Evolutionary conservation across 306 rosid genomes (phyloP).

Genomic region (Ziziphus jujuba): DNA sequence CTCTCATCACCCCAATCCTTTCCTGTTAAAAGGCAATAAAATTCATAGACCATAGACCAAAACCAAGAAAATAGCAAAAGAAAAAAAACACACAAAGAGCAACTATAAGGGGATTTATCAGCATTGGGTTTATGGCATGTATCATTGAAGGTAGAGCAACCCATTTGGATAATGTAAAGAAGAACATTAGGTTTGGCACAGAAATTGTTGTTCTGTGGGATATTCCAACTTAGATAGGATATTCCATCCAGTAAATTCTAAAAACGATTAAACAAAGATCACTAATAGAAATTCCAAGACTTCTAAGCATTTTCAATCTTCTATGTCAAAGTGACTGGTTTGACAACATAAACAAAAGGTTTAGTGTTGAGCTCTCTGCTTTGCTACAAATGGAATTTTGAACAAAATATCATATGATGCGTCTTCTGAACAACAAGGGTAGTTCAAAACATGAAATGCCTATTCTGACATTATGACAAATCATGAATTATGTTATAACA

Average conservation of each 20-base stretch:
- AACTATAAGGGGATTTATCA: not conserved
- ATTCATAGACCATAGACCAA: not conserved
- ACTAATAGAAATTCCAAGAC: not conserved
- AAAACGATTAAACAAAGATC: not conserved
- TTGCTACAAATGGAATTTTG: no score
- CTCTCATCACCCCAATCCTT: conserved; percentile 79
- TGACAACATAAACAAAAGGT: not conserved
- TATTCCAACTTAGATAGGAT: no score
- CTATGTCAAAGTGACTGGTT: not conserved
- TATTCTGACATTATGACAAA: not conserved
- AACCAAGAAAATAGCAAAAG: not conserved
- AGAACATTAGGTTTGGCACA: no score
- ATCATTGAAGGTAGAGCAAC: no score
- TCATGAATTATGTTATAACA: not conserved
- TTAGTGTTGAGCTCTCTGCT: no score
- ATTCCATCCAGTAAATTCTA: not conserved
- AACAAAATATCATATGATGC: not conserved
- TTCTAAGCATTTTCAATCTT: not conserved
- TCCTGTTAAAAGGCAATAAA: conserved; percentile 54
- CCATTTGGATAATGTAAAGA: no score
- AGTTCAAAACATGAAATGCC: not conserved
- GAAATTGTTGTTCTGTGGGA: no score
- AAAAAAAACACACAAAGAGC: not conserved
- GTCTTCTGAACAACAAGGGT: not conserved
- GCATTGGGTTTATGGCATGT: no score